Percentiles rank a stretch among this genome's conserved stretches.
These are phyloP conservation scores for Boletus reticulatus DNA, from an alignment of 768 basidiomycete genomes.

Conservation along the genomic window DNA sequence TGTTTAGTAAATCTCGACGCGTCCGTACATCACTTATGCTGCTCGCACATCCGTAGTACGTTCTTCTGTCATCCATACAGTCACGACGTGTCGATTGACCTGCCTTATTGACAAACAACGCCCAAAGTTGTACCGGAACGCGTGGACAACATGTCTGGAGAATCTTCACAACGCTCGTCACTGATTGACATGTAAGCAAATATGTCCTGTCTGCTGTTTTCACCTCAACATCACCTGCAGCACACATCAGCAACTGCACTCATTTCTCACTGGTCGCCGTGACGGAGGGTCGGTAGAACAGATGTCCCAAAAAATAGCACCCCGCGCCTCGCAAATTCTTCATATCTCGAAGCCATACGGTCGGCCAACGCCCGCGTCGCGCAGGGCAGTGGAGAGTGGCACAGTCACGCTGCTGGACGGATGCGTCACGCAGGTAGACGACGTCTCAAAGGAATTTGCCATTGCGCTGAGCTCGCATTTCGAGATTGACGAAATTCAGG, in stretches of 20 bases:
- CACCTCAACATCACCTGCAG: conserved; percentile 32
- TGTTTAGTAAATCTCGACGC: too few relatives aligned
- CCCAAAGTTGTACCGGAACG: conserved; percentile 2
- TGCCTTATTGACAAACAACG: conserved; percentile 17
- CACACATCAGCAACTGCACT: conserved; percentile 64
- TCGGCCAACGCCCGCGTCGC: conserved; percentile 64
- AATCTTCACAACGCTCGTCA: conserved; percentile 60
- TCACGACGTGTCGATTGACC: background rate
- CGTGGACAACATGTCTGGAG: conserved; percentile 37
- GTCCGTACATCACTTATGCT: conserved; percentile 9
- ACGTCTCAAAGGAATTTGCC: conserved; percentile 67
- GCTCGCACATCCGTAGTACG: conserved; percentile 55
- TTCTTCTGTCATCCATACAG: background rate
- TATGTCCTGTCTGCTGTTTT: background rate
- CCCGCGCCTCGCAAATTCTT: conserved; percentile 56
- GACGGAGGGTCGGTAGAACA: conserved; percentile 61
- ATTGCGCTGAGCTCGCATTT: conserved; percentile 70
- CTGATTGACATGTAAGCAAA: conserved; percentile 61
- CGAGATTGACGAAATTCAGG: conserved; percentile 78
- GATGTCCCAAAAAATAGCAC: conserved; percentile 53
- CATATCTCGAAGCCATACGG: conserved; percentile 66
- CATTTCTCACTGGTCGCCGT: conserved; percentile 53
- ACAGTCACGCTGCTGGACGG: conserved; percentile 69
- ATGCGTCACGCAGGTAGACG: conserved; percentile 58
- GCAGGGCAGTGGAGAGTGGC: conserved; percentile 62